Percentiles rank a stretch among this genome's conserved stretches.
Evolutionary conservation across 2,329 filamentous ascomycete genomes (phyloP).

Genomic region (Grosmannia penicillata): DNA sequence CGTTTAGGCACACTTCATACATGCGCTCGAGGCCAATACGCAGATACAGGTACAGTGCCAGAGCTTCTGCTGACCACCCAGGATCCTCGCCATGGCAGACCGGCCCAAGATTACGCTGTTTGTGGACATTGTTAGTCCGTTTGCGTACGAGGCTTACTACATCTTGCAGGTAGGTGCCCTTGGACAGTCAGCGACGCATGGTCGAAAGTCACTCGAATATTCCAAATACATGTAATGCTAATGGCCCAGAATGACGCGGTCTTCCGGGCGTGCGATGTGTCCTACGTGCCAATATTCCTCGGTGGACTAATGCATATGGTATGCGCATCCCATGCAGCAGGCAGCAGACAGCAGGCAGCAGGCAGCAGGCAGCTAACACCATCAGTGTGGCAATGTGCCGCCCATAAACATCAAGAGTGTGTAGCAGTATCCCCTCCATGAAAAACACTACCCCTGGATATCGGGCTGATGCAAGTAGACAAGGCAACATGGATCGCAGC

Average conservation of each 20-base stretch:
- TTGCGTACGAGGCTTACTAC: conserved; percentile 23
- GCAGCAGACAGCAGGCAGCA: not conserved
- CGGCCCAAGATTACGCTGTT: conserved; percentile 21
- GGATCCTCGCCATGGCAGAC: not conserved
- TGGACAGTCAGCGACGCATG: not conserved
- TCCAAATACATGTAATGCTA: not conserved
- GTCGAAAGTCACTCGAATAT: conserved; percentile 2
- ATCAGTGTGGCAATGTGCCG: conserved; percentile 19
- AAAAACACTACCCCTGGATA: too few species aligned
- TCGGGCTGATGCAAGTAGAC: conserved; percentile 13
- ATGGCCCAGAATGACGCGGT: conserved; percentile 17
- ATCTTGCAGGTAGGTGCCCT: conserved; percentile 19
- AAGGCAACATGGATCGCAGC: conserved; percentile 22
- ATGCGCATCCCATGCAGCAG: conserved; percentile 1
- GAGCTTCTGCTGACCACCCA: too few species aligned
- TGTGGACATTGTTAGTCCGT: conserved; percentile 24
- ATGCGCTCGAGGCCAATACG: not conserved
- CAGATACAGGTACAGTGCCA: too few species aligned
- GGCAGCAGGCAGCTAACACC: too few species aligned
- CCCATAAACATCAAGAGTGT: conserved; percentile 24
- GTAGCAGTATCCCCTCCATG: too few species aligned
- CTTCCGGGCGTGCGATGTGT: conserved; percentile 18
- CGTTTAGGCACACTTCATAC: not conserved
- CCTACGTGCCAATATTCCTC: conserved; percentile 22
- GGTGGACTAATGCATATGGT: conserved; percentile 23